Evolutionary conservation across 1,284 basidiomycete species (phyloP).

Genomic region (Rhodotorula sp.): DNA sequence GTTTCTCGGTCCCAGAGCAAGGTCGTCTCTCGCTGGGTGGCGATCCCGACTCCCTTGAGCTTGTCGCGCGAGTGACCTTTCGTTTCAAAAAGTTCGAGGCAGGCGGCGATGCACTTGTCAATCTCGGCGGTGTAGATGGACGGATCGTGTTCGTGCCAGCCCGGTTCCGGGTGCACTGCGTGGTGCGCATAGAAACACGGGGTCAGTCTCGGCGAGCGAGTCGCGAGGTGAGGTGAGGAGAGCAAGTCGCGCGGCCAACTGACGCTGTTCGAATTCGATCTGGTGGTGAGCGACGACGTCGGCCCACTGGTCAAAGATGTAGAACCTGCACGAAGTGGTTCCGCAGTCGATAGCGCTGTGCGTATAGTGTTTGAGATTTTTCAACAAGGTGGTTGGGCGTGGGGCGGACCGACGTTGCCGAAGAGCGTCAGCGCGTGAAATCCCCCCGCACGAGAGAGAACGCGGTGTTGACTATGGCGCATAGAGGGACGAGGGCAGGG

Average conservation of each 20-base stretch:
- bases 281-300: constrained; percentile 67
- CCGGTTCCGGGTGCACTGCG: constrained; percentile 48
- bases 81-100: constrained; percentile 69
- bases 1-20: constrained; percentile 89
- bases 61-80: constrained; percentile 72
- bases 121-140: constrained; percentile 76
- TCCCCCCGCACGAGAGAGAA: not conserved
- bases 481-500: not conserved
- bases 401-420: not conserved
- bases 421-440: not conserved
- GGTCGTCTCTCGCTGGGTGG: constrained; percentile 96
- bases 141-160: constrained; percentile 95
- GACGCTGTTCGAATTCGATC: constrained; percentile 73
- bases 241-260: not conserved
- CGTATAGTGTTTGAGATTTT: not conserved
- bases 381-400: not conserved
- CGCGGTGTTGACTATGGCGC: no score
- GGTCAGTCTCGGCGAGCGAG: not conserved
- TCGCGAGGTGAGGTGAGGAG: not conserved
- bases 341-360: constrained; percentile 39
- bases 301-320: constrained; percentile 64
- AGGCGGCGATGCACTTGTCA: constrained; percentile 72
- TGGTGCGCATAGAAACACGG: not conserved
- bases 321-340: constrained; percentile 37
- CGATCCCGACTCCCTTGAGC: constrained; percentile 93